Evolutionary conservation across 2,329 filamentous ascomycete genomes (phyloP).

Genomic region (Emericellopsis atlantica): DNA sequence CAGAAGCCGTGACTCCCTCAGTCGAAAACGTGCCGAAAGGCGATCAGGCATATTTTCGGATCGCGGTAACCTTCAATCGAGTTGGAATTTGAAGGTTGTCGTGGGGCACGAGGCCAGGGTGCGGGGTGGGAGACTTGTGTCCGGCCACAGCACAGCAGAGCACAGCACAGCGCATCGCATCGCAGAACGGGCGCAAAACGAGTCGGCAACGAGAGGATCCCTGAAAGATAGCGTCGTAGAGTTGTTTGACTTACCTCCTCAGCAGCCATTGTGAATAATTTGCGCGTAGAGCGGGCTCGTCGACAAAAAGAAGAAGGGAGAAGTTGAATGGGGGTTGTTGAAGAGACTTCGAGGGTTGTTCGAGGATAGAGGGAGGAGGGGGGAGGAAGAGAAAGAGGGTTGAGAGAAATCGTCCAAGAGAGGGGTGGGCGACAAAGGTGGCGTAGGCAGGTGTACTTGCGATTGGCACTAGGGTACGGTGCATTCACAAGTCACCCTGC

Average conservation of each 20-base stretch:
- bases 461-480: too few relatives aligned
- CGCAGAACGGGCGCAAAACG: slow-evolving; percentile 1
- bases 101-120: slow-evolving; percentile 25
- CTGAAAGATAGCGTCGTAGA: neutral
- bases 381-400: slow-evolving; percentile 6
- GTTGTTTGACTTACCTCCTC: slow-evolving; percentile 27
- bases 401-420: slow-evolving; percentile 4
- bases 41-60: too few relatives aligned
- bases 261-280: slow-evolving; percentile 44
- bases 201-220: slow-evolving; percentile 3
- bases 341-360: slow-evolving; percentile 7
- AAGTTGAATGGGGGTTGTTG: slow-evolving; percentile 10
- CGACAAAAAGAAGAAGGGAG: slow-evolving; percentile 8
- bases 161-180: neutral
- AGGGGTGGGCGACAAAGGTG: too few relatives aligned
- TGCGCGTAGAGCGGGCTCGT: slow-evolving; percentile 20
- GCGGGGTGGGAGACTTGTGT: slow-evolving; percentile 30
- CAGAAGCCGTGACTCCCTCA: too few relatives aligned
- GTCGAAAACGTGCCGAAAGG: too few relatives aligned
- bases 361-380: slow-evolving; percentile 4
- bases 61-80: too few relatives aligned
- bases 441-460: too few relatives aligned
- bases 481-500: too few relatives aligned
- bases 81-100: slow-evolving; percentile 7
- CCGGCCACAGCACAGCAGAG: slow-evolving; percentile 14